These are phyloP conservation scores for Alternaria panax DNA, from an alignment of 2,329 filamentous ascomycete genomes.

Conservation along the genomic window DNA sequence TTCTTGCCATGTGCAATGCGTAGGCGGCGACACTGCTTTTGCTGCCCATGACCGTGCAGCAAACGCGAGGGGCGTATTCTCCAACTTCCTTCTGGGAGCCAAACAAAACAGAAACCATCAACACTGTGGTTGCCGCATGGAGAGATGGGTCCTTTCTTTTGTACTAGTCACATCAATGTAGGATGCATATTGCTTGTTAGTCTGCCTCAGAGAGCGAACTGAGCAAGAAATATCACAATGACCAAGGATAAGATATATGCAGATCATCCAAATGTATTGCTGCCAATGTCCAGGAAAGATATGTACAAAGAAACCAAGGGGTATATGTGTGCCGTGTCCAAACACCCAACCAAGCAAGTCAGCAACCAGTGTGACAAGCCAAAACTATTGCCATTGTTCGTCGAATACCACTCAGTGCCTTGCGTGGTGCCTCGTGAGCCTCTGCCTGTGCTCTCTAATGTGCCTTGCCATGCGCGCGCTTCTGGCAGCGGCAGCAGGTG, in stretches of 20 bases:
- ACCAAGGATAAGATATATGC: neutral
- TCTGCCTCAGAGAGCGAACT: neutral
- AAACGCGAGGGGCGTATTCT: neutral
- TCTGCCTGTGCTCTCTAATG: slow-evolving; percentile 26
- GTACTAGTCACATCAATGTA: neutral
- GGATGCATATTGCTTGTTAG: neutral
- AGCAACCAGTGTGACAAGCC: slow-evolving; percentile 13
- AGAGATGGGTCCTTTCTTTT: neutral
- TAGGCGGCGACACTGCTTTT: neutral
- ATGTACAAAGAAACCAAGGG: slow-evolving; percentile 18
- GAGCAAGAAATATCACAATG: neutral
- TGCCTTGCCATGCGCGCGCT: slow-evolving; percentile 24
- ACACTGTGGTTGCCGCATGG: neutral
- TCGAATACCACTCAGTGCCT: neutral
- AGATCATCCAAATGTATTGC: slow-evolving; percentile 5
- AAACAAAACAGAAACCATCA: neutral
- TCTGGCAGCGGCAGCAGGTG: slow-evolving; percentile 12
- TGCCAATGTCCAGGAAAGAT: slow-evolving; percentile 11
- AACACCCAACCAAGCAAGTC: slow-evolving; percentile 4
- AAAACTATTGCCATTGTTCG: neutral
- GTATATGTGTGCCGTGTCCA: slow-evolving; percentile 17
- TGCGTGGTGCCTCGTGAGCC: slow-evolving; percentile 24
- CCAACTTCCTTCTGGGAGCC: neutral
- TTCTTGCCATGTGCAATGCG: neutral
- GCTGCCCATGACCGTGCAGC: neutral